Evolutionary conservation across 2,329 filamentous ascomycete species (phyloP), one percentile per base, ranked within the genome.

Genomic region (Fusarium zealandicum): DNA sequence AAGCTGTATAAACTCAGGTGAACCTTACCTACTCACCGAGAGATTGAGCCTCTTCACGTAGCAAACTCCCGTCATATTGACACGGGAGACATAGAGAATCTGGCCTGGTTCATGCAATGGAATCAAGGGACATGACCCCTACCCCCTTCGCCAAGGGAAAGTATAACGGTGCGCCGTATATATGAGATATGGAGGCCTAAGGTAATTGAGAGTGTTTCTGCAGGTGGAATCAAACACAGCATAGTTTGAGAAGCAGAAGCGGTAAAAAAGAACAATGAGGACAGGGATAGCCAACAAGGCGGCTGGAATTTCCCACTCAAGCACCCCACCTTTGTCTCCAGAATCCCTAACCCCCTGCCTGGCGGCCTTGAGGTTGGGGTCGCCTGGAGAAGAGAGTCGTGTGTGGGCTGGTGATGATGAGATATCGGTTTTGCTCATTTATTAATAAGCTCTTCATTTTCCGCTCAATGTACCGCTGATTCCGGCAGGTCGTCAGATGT

Each of bases 201-300:
- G 47, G 43, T 41, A 35, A 32, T 44, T 37, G 50, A 39, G 42
- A 32, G 30, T 36, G 38, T 48, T 57, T 55, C 63, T 66, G 63
- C 53, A 59, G 57, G 58, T 43, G 46, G 45, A 53, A 51, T 61
- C 59, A 53, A 63, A 66, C 54, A 38, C 28, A 65, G 57, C 47
- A 53, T 66, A 53, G 63, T 45, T 54, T 33, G 35, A 50, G 44
- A 48, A 45, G 39, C 46, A 35, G 51, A 52, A 57, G 27, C 46
- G 22, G 44, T 41, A 31, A 31, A 31, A 13, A 31, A 16, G 37
- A 52, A 47, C 30, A 33, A 16, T 18, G 22, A 17, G 16, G 18
- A 45, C 28, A 27, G 37, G 45, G 45, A 41, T 35, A 31, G 48
- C 33, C 49, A 49, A 47, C 38, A 42, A 30, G 18, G 27, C 20